A percentile compares a stretch with the other conserved stretches of the same genome.
These are phyloP conservation scores for Drechslerella stenobrocha DNA, from an alignment of 2,329 filamentous ascomycete genomes.

Conservation along the genomic window DNA sequence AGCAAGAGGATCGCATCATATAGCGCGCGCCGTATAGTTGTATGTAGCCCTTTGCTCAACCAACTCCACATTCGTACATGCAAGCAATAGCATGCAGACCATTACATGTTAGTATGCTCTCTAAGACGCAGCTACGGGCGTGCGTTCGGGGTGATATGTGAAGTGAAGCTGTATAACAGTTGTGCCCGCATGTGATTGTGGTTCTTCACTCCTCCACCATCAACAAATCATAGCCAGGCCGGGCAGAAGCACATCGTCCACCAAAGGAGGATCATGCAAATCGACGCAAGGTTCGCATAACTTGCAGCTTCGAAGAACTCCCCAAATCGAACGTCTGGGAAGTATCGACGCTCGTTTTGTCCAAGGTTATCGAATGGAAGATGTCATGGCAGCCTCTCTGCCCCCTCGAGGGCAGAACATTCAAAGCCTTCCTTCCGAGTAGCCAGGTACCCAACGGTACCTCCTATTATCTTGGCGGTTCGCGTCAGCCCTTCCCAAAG, in stretches of 20 bases:
- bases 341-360: background rate
- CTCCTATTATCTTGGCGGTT: constrained; percentile 47
- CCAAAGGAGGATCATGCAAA: too few relatives aligned
- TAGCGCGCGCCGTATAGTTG: too few relatives aligned
- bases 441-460: constrained; percentile 48
- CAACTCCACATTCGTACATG: background rate
- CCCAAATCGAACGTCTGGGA: background rate
- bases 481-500: constrained; percentile 44
- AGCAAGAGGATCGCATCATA: too few relatives aligned
- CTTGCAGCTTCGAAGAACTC: background rate
- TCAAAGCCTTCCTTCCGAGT: constrained; percentile 38
- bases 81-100: background rate
- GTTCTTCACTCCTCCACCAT: constrained; percentile 2
- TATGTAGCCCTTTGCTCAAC: too few relatives aligned
- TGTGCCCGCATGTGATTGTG: constrained; percentile 33
- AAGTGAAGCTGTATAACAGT: constrained; percentile 30
- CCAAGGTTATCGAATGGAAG: background rate
- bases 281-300: background rate
- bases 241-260: background rate
- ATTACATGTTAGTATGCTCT: too few relatives aligned
- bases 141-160: too few relatives aligned
- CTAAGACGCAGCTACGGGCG: too few relatives aligned
- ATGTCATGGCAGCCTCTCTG: constrained; percentile 2
- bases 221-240: constrained; percentile 13
- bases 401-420: constrained; percentile 4